phyloP scores from a whole-genome alignment of 345 rosid species.

The Aethionema arabicum region DNA sequence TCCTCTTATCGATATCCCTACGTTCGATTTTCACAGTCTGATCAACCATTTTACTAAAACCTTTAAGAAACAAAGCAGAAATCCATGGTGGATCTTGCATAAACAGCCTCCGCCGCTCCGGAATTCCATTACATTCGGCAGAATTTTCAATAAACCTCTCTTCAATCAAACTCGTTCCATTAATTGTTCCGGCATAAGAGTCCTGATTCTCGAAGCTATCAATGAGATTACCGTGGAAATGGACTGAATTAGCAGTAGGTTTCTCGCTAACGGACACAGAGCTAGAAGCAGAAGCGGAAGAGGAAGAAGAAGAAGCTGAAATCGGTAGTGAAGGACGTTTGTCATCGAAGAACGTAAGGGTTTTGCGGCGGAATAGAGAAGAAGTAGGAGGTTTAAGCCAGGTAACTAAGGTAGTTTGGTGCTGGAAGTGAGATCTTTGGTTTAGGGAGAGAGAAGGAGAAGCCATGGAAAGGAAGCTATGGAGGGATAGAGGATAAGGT shows the following conservation, averaged over 20 bases:
- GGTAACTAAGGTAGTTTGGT: conserved; percentile 35
- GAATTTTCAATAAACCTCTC: conserved; percentile 40
- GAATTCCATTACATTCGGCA: conserved; percentile 33
- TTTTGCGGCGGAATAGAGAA: conserved; percentile 44
- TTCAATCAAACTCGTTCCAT: conserved; percentile 23
- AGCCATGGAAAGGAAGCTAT: conserved; percentile 51
- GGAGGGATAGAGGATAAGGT: conserved; percentile 39
- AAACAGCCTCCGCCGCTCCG: conserved; percentile 43
- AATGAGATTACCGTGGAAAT: conserved; percentile 43
- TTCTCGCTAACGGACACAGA: conserved; percentile 43
- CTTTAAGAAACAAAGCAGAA: conserved; percentile 64
- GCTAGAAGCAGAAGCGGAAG: conserved; percentile 40
- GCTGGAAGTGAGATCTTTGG: conserved; percentile 45
- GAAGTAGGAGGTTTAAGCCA: conserved; percentile 38
- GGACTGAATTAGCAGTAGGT: conserved; percentile 32
- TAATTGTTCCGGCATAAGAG: conserved; percentile 34
- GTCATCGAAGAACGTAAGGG: conserved; percentile 39
- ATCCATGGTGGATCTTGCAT: conserved; percentile 83
- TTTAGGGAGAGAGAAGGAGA: conserved; percentile 39
- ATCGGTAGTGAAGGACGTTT: conserved; percentile 26
- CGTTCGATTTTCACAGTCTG: conserved; percentile 50
- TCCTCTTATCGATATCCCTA: conserved; percentile 55
- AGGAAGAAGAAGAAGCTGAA: conserved; percentile 37
- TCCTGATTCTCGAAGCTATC: conserved; percentile 45
- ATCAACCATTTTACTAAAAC: conserved; percentile 46